Evolutionary conservation across 495 filamentous ascomycete genomes (phyloP).

Genomic region (Glutinoglossum americanum): DNA sequence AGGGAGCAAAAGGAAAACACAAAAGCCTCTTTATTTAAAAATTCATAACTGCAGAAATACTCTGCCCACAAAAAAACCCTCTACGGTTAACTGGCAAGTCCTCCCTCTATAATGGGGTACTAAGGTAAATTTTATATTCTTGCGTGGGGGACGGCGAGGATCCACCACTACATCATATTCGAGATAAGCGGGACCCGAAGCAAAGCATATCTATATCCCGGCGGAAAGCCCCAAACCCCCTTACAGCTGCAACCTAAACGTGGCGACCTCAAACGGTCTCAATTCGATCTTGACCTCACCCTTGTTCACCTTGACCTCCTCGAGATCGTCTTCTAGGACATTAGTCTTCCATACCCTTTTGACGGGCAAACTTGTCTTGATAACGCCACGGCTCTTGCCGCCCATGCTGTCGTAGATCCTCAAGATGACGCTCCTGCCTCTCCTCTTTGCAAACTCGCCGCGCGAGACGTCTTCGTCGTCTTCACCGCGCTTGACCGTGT

Average conservation of each 20-base stretch:
- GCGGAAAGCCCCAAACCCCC: no score
- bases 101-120: no score
- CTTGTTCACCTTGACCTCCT: slow-evolving; percentile 28
- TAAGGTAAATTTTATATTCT: no score
- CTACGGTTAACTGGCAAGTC: no score
- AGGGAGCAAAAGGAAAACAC: no score
- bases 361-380: slow-evolving; percentile 44
- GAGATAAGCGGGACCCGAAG: no score
- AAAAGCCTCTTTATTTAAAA: no score
- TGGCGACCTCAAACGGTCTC: slow-evolving; percentile 78
- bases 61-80: no score
- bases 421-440: slow-evolving; percentile 58
- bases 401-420: slow-evolving; percentile 85
- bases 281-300: slow-evolving; percentile 42
- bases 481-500: slow-evolving; percentile 79
- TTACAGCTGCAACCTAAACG: slow-evolving; percentile 49
- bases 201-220: no score
- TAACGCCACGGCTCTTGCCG: slow-evolving; percentile 44
- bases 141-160: no score
- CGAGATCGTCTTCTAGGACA: slow-evolving; percentile 47
- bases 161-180: no score
- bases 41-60: no score
- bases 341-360: slow-evolving; percentile 66
- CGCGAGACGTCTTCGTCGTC: slow-evolving; percentile 76
- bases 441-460: slow-evolving; percentile 42